These are phyloP conservation scores for Venturia carpophila DNA, from an alignment of 2,329 filamentous ascomycete species.

Conservation along the genomic window DNA sequence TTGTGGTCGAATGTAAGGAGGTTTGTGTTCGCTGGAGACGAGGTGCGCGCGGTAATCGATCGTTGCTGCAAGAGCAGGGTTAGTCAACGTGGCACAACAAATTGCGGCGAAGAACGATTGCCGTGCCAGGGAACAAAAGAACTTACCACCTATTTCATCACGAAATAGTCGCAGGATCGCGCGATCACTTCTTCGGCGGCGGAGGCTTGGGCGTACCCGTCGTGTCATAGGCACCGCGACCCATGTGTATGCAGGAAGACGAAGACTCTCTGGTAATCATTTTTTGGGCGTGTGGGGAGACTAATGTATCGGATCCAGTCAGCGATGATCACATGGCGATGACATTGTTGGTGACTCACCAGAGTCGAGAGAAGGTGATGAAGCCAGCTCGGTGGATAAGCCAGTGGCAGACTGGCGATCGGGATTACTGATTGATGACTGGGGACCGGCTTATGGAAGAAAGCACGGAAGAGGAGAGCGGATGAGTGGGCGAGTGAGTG, in stretches of 20 bases:
- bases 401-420: background rate
- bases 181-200: conserved; percentile 30
- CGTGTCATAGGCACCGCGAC: conserved; percentile 43
- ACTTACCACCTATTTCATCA: background rate
- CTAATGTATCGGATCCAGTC: conserved; percentile 5
- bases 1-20: conserved; percentile 2
- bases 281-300: conserved; percentile 21
- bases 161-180: background rate
- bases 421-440: conserved; percentile 3
- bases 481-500: background rate
- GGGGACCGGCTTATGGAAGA: background rate
- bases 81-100: conserved; percentile 6
- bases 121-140: background rate
- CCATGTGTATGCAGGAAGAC: conserved; percentile 38
- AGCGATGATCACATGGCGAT: conserved; percentile 2
- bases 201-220: conserved; percentile 42
- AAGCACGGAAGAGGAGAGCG: background rate
- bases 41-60: conserved; percentile 11
- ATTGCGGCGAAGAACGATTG: background rate
- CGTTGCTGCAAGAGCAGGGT: conserved; percentile 3
- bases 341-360: conserved; percentile 10
- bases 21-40: background rate
- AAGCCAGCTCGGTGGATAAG: conserved; percentile 6
- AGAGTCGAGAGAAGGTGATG: background rate
- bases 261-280: conserved; percentile 38